Base-by-base conservation (phyloP, 1,284 basidiomycete genomes). In the Leccinum cinnamomeum region DNA sequence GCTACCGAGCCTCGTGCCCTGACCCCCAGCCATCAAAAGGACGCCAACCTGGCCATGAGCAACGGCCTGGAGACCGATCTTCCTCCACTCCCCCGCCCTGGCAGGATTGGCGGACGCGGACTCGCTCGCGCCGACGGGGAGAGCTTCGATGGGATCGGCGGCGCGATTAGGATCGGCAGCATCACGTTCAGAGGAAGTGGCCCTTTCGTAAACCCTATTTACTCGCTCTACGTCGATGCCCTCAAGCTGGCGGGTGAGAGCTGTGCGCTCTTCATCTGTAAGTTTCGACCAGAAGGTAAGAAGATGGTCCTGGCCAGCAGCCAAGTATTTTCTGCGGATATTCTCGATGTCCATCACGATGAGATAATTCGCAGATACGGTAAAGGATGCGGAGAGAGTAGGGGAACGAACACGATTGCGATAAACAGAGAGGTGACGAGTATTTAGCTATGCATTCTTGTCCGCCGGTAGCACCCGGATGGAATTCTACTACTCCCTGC, bases 291-390 rank as follows among this genome's bases (percentile, higher is more conserved):
- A 98, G 82, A 96, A 97, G 41, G 87, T 81, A 76, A 98, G 86
- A 72, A 98, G 85, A 74, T 99, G 96, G 62, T 77, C 87, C 81
- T 99, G 97, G 61, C 87, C 90, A 44, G 95, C 95, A 59, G 84
- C 81, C 65, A 90, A 81, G 79, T 92, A 97, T 66, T 82, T 82
- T 65, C 81, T 69, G 68, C 79, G 83, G 69, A 85, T 81, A 64
- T 77, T 70, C 72, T 84, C 79, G 71, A 79, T 75, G 62, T 81
- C 72, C 83, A 87, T 85, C 20, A 56, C 25, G 59, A 48, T 56
- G 41, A 53, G 73, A 54, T 57, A 14, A 41, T 23, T 25, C 41
- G 60, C 12, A 39, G 33, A 53, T 51, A 37, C 35, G 54, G 44
- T 57, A 44, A 74, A 67, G 44, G 60, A 46, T 74, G 66, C 51